These are phyloP conservation scores for Solanum dulcamara DNA, from an alignment of 257 asterid genomes.

Conservation along the genomic window DNA sequence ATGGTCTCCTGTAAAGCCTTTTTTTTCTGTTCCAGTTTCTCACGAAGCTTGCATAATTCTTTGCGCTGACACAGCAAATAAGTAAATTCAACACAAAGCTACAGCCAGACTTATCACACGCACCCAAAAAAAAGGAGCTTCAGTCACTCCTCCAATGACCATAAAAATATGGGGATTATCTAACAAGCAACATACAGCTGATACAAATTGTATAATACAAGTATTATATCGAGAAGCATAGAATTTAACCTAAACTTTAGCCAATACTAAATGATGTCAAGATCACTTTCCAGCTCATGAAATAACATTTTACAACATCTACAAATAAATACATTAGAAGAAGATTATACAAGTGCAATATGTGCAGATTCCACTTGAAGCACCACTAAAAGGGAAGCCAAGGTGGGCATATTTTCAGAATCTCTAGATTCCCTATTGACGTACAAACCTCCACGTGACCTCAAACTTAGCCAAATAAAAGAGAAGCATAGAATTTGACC, in stretches of 20 bases:
- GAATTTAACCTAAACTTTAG: not conserved
- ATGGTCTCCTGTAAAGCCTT: constrained; percentile 81
- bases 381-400: not conserved
- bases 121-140: not conserved
- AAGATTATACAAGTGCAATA: not conserved
- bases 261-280: not conserved
- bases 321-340: not conserved
- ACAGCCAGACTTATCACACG: not conserved
- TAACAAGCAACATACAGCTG: not conserved
- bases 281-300: not conserved
- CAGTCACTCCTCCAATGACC: not conserved
- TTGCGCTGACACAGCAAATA: constrained; percentile 58
- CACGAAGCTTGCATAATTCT: constrained; percentile 81
- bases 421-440: not conserved
- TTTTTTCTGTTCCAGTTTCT: constrained; percentile 68
- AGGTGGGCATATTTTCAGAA: not conserved
- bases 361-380: not conserved
- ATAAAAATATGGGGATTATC: not conserved
- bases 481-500: not conserved
- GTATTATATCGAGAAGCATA: not conserved
- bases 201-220: not conserved
- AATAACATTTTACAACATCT: not conserved
- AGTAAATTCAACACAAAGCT: not conserved
- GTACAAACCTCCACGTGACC: not conserved
- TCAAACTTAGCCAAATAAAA: not conserved